phyloP scores from a whole-genome alignment of 345 rosid genomes.

The Bruguiera gymnorhiza region DNA sequence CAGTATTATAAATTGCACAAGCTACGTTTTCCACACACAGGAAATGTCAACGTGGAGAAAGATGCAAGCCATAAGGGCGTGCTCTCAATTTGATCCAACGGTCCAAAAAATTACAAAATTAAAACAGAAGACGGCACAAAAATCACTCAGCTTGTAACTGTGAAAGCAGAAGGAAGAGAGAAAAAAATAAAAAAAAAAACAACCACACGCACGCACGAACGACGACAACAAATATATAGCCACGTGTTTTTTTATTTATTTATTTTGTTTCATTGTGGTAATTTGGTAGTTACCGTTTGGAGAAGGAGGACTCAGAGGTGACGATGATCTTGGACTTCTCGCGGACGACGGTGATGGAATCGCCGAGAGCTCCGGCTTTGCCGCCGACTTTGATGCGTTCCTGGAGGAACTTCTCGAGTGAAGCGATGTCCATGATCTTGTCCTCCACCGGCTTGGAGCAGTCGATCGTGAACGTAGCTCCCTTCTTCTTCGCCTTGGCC shows the following conservation, averaged over 20 bases:
- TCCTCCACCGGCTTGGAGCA: constrained; percentile 76
- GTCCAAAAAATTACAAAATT: too few species aligned
- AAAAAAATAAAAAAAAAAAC: too few species aligned
- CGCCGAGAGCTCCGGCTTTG: constrained; percentile 76
- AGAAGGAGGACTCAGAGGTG: constrained; percentile 57
- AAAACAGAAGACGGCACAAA: too few species aligned
- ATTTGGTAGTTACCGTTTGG: constrained; percentile 47
- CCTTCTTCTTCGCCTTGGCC: constrained; percentile 59
- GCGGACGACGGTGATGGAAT: constrained; percentile 44
- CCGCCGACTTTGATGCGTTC: constrained; percentile 84
- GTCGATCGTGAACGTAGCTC: constrained; percentile 53
- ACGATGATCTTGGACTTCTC: constrained; percentile 57
- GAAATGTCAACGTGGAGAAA: neutral
- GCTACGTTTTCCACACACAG: too few species aligned
- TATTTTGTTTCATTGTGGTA: too few species aligned
- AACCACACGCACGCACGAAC: too few species aligned
- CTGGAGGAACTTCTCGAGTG: constrained; percentile 78
- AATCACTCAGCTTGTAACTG: too few species aligned
- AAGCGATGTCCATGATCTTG: constrained; percentile 74
- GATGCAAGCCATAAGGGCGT: too few species aligned
- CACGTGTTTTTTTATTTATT: too few species aligned
- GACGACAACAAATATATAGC: too few species aligned
- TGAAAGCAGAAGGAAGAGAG: too few species aligned
- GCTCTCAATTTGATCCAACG: too few species aligned
- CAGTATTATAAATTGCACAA: neutral